Conservation (phyloP, 768 basidiomycete genomes). For the Rhizopogon vesiculosus region DNA sequence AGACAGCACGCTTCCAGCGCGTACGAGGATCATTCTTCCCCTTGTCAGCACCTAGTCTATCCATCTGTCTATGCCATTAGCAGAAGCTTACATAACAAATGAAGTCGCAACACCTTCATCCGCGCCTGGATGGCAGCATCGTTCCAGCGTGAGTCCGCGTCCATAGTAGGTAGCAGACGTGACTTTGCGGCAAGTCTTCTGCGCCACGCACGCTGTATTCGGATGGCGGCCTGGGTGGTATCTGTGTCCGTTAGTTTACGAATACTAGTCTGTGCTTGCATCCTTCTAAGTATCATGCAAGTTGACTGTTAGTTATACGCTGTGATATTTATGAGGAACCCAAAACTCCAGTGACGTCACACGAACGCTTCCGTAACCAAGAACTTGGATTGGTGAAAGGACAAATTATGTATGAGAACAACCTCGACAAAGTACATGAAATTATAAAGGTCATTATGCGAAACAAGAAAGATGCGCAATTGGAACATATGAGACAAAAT, state of each 20-base stretch:
- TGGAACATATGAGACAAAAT: constrained; percentile 15
- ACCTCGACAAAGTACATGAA: constrained; percentile 19
- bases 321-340: neutral
- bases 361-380: neutral
- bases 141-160: constrained; percentile 18
- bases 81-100: neutral
- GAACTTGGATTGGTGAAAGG: constrained; percentile 12
- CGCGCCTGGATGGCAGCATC: constrained; percentile 34
- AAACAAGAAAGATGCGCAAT: constrained; percentile 9
- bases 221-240: constrained; percentile 26
- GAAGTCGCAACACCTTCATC: constrained; percentile 26
- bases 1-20: constrained; percentile 45
- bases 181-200: constrained; percentile 12
- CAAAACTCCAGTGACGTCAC: neutral
- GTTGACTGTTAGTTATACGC: neutral
- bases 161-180: constrained; percentile 3
- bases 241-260: neutral
- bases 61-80: constrained; percentile 24
- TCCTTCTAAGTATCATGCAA: neutral
- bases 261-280: neutral
- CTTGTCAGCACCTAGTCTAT: constrained; percentile 35
- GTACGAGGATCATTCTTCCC: constrained; percentile 41
- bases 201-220: constrained; percentile 39
- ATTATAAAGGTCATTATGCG: constrained; percentile 29
- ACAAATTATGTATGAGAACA: constrained; percentile 15